Conservation (phyloP, 2,329 filamentous ascomycete genomes). For the Phoma sp. region DNA sequence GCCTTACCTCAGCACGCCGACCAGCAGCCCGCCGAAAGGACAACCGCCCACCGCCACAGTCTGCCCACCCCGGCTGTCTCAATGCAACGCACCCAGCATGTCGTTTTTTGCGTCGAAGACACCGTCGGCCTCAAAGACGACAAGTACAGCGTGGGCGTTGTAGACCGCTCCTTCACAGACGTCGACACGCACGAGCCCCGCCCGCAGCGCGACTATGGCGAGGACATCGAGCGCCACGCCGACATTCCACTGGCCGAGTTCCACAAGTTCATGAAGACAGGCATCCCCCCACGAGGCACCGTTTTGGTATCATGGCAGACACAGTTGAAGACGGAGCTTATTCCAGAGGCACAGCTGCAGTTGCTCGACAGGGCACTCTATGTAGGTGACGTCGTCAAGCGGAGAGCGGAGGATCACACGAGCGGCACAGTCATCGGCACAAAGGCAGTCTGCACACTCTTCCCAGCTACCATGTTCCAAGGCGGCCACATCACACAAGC, state of each 20-base stretch:
- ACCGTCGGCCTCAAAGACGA: conserved; percentile 51
- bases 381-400: conserved; percentile 64
- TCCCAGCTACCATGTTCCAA: conserved; percentile 41
- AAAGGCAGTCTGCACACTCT: conserved; percentile 56
- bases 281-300: conserved; percentile 60
- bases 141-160: conserved; percentile 52
- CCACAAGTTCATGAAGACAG: conserved; percentile 50
- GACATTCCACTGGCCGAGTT: conserved; percentile 45
- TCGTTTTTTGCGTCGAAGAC: conserved; percentile 52
- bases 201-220: conserved; percentile 50
- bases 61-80: conserved; percentile 1
- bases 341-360: conserved; percentile 54
- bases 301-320: conserved; percentile 59
- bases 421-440: conserved; percentile 63
- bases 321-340: conserved; percentile 51
- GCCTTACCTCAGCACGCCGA: conserved; percentile 7
- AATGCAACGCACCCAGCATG: conserved; percentile 28
- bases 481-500: conserved; percentile 30
- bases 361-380: conserved; percentile 63
- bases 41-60: not conserved
- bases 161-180: conserved; percentile 54
- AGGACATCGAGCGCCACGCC: conserved; percentile 47
- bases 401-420: conserved; percentile 55
- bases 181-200: conserved; percentile 56
- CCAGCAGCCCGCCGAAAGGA: not conserved